Conservation (phyloP, 2,329 filamentous ascomycete genomes). For the Pestalotiopsis sp. region DNA sequence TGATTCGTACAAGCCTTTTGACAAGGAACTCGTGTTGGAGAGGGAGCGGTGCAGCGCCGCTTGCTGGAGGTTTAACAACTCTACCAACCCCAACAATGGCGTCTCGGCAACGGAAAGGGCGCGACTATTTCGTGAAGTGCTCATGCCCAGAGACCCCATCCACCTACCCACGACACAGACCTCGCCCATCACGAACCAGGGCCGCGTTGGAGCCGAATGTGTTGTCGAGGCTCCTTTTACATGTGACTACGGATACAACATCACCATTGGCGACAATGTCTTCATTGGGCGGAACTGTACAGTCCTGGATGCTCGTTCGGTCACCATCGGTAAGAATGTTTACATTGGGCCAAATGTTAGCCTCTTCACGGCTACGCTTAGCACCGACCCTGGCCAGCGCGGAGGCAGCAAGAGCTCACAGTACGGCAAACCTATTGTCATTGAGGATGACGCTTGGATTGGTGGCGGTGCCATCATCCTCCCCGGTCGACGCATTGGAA, state of each 20-base stretch:
- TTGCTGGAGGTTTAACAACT: constrained; percentile 85
- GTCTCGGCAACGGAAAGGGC: constrained; percentile 70
- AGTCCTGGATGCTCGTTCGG: constrained; percentile 82
- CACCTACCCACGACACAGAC: constrained; percentile 58
- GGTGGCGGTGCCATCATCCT: constrained; percentile 77
- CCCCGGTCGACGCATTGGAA: constrained; percentile 78
- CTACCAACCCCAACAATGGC: constrained; percentile 72
- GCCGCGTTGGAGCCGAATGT: constrained; percentile 72
- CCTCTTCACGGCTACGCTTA: constrained; percentile 76
- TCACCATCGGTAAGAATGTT: constrained; percentile 78
- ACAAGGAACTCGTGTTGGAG: constrained; percentile 77
- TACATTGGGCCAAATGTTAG: constrained; percentile 84
- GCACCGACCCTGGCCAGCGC: constrained; percentile 72
- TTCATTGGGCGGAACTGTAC: constrained; percentile 82
- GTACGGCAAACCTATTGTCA: constrained; percentile 70
- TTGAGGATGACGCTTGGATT: constrained; percentile 86
- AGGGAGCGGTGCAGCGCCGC: constrained; percentile 83
- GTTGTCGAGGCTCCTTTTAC: constrained; percentile 86
- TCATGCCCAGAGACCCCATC: constrained; percentile 63
- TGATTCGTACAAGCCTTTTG: constrained; percentile 77
- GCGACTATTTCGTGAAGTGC: constrained; percentile 71
- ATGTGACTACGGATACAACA: constrained; percentile 96
- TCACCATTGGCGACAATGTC: constrained; percentile 83
- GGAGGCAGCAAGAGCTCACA: constrained; percentile 75
- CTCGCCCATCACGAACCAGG: constrained; percentile 55